Conservation (phyloP, 768 basidiomycete genomes). For the Tricholoma matsutake region DNA sequence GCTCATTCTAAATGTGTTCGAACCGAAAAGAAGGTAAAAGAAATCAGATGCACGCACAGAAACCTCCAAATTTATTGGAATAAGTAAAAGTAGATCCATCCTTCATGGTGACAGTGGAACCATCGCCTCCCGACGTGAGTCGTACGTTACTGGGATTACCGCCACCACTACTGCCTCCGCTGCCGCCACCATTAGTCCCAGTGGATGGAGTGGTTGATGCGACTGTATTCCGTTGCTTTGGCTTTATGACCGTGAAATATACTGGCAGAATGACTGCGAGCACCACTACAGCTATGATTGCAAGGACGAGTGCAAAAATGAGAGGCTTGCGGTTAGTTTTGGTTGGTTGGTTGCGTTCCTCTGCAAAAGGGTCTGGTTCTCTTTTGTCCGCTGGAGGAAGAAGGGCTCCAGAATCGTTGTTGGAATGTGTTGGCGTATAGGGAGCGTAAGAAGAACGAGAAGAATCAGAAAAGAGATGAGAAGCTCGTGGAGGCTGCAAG, state of each 20-base stretch:
- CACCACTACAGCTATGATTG: conserved; percentile 33
- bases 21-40: neutral
- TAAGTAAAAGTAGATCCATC: conserved; percentile 78
- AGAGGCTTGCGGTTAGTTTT: conserved; percentile 16
- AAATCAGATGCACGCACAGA: conserved; percentile 46
- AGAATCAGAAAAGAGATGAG: conserved; percentile 1
- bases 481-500: conserved; percentile 3
- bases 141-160: conserved; percentile 2
- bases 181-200: neutral
- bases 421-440: conserved; percentile 1
- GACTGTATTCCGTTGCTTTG: conserved; percentile 16
- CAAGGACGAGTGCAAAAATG: conserved; percentile 28
- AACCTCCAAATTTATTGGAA: conserved; percentile 72
- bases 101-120: conserved; percentile 57
- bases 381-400: conserved; percentile 9
- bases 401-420: conserved; percentile 16
- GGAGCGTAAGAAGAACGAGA: conserved; percentile 14
- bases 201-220: neutral
- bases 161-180: neutral
- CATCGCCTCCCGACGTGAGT: conserved; percentile 58
- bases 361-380: conserved; percentile 6
- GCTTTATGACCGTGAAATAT: conserved; percentile 54
- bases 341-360: conserved; percentile 3
- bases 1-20: neutral
- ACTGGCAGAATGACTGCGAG: conserved; percentile 56